A percentile compares a stretch with the other conserved stretches of the same genome.
Conservation (phyloP, 2,329 filamentous ascomycete genomes). For the Hirsutella thompsonii region DNA sequence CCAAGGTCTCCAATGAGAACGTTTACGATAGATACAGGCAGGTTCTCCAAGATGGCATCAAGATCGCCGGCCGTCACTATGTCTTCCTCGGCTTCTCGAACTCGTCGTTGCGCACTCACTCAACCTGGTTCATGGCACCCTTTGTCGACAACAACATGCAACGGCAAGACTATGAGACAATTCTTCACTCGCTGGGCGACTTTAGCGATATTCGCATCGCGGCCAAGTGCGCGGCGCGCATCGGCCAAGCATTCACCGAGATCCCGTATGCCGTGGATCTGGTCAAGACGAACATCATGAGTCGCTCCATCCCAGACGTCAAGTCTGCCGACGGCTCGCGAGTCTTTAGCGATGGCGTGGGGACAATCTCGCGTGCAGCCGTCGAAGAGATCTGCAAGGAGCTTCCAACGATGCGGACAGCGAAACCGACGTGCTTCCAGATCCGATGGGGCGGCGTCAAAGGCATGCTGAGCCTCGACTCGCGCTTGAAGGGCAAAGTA, state of each 20-base stretch:
- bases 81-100: conserved; percentile 68
- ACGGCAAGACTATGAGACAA: conserved; percentile 23
- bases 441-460: conserved; percentile 65
- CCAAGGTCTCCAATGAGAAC: conserved; percentile 27
- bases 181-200: conserved; percentile 35
- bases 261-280: conserved; percentile 51
- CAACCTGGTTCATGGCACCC: conserved; percentile 48
- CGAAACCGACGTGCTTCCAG: conserved; percentile 55
- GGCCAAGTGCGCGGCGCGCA: conserved; percentile 44
- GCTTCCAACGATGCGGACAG: conserved; percentile 29
- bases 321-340: conserved; percentile 32
- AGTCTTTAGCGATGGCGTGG: conserved; percentile 70
- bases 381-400: conserved; percentile 45
- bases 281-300: conserved; percentile 19
- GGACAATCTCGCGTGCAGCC: conserved; percentile 53
- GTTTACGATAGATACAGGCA: conserved; percentile 48
- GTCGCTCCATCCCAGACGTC: conserved; percentile 34
- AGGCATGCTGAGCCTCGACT: conserved; percentile 64
- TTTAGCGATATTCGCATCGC: conserved; percentile 38
- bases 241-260: conserved; percentile 61
- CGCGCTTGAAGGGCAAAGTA: conserved; percentile 38
- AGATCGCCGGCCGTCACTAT: conserved; percentile 49
- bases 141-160: conserved; percentile 24
- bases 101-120: conserved; percentile 60
- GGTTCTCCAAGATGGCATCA: conserved; percentile 45